phyloP scores from a whole-genome alignment of 176 grass and related monocot genomes.

The Oryza rufipogon region DNA sequence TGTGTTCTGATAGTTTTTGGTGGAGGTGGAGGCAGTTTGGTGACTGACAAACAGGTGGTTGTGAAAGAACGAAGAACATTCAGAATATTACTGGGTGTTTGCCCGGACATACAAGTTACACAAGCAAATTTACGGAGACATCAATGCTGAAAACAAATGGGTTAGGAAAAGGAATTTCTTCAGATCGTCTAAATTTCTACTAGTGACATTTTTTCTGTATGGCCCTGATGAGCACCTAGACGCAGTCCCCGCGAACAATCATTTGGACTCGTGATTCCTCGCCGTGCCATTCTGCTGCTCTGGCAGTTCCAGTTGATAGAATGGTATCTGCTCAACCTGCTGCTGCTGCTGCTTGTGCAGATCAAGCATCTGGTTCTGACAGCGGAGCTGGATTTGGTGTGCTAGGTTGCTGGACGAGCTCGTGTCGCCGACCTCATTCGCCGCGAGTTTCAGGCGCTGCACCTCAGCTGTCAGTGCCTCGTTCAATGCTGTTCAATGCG shows the following conservation, averaged over 20 bases:
- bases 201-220: constrained; percentile 28
- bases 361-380: constrained; percentile 64
- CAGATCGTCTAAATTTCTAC: constrained; percentile 42
- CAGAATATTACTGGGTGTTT: constrained; percentile 41
- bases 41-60: constrained; percentile 37
- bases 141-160: constrained; percentile 49
- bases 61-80: constrained; percentile 47
- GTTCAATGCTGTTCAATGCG: constrained; percentile 62
- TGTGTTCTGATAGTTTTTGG: constrained; percentile 1
- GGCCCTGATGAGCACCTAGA: background rate
- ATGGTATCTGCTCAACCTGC: constrained; percentile 61
- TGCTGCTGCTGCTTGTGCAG: constrained; percentile 70
- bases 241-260: constrained; percentile 19
- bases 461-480: constrained; percentile 87
- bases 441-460: constrained; percentile 75
- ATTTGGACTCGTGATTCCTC: constrained; percentile 48
- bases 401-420: constrained; percentile 50
- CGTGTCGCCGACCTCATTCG: constrained; percentile 51
- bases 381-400: constrained; percentile 58
- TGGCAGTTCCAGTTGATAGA: constrained; percentile 66
- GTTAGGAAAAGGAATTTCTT: constrained; percentile 58
- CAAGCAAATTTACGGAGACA: constrained; percentile 44
- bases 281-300: constrained; percentile 57
- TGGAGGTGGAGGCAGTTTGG: background rate
- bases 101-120: constrained; percentile 34